Percentiles rank a stretch among this genome's conserved stretches.
phyloP scores from a whole-genome alignment of 148 eudicot genomes.

The Fagopyrum esculentum region DNA sequence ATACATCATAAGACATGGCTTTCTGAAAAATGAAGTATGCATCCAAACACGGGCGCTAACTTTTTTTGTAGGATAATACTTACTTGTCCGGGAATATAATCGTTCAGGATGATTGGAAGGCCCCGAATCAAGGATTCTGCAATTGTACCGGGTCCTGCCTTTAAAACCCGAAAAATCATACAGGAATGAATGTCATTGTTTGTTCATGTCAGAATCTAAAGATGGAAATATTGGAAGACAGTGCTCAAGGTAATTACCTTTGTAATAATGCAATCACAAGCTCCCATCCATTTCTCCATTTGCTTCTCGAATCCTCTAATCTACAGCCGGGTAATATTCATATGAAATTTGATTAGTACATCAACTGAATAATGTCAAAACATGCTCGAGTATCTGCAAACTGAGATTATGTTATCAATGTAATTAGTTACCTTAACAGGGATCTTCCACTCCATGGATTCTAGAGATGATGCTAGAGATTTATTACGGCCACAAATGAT shows the following conservation, averaged over 20 bases:
- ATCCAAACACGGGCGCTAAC: not conserved
- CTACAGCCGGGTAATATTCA: conserved; percentile 22
- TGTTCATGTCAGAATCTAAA: not conserved
- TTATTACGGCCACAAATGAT: conserved; percentile 89
- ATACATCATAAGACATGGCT: too few species aligned
- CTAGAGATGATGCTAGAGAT: conserved; percentile 45
- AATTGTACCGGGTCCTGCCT: conserved; percentile 99
- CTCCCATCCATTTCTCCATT: conserved; percentile 98
- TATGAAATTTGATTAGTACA: not conserved
- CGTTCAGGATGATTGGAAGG: conserved; percentile 93
- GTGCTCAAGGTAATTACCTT: conserved; percentile 38
- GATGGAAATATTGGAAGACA: not conserved
- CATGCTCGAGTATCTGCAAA: not conserved
- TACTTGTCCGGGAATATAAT: conserved; percentile 96
- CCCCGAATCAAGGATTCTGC: conserved; percentile 97
- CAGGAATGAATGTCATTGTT: not conserved
- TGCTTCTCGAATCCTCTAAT: conserved; percentile 83
- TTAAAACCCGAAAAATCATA: conserved; percentile 12
- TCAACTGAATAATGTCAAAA: not conserved
- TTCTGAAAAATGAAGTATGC: too few species aligned
- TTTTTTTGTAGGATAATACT: conserved; percentile 16
- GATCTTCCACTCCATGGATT: conserved; percentile 78
- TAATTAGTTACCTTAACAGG: conserved; percentile 58
- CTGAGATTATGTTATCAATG: conserved; percentile 1
- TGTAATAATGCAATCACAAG: conserved; percentile 94